Evolutionary conservation across 192 early-diverging fungal species (phyloP).

Genomic region (Phlyctochytrium arcticum): DNA sequence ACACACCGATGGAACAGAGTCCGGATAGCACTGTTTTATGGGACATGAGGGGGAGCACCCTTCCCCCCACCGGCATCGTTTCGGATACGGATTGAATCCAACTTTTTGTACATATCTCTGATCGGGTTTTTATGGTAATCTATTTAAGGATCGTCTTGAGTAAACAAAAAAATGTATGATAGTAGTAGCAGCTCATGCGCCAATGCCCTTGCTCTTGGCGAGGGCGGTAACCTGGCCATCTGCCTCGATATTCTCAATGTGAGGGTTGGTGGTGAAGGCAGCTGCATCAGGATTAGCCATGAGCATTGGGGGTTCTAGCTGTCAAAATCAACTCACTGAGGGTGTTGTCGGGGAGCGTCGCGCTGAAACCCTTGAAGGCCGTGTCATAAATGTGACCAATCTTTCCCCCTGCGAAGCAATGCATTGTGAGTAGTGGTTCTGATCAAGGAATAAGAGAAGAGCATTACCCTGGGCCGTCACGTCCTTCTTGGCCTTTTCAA

Average conservation of each 20-base stretch:
- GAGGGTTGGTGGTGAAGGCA: slow-evolving; percentile 31
- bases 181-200: no score
- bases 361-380: slow-evolving; percentile 54
- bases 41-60: no score
- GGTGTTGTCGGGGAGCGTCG: slow-evolving; percentile 47
- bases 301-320: background rate
- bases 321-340: slow-evolving; percentile 26
- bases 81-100: no score
- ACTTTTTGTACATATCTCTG: no score
- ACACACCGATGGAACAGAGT: background rate
- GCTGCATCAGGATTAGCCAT: slow-evolving; percentile 15
- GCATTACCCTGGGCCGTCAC: slow-evolving; percentile 18
- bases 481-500: slow-evolving; percentile 35
- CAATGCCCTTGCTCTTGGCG: slow-evolving; percentile 32
- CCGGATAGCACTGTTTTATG: no score
- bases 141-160: no score
- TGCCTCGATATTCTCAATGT: slow-evolving; percentile 53
- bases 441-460: slow-evolving; percentile 9
- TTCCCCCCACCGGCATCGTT: no score
- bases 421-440: slow-evolving; percentile 14
- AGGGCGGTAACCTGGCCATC: slow-evolving; percentile 53
- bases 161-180: no score
- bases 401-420: slow-evolving; percentile 41
- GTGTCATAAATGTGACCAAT: slow-evolving; percentile 48
- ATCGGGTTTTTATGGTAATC: no score